Evolutionary conservation across 345 rosid genomes (phyloP), one percentile per base, ranked within the genome.

Genomic region (Gossypium australe): DNA sequence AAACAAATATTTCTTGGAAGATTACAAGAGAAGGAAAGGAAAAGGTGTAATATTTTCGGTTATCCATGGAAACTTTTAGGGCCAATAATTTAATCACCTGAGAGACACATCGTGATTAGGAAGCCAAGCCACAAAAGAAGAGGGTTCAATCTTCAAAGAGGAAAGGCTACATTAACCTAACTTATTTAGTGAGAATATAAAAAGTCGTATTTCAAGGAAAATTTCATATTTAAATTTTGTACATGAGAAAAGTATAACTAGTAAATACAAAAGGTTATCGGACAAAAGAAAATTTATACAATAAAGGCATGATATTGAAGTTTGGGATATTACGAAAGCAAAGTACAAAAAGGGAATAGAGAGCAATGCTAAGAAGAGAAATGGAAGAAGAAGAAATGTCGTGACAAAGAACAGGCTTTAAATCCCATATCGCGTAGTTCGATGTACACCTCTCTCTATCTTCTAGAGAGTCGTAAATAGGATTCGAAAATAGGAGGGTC

Each of bases 401-500:
- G 84, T 81, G 85, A 77, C 79, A 66, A 48, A 77, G 45, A 52
- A 75, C 86, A 80, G 86, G 82, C 83, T 76, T 78, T 79, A 80
- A 80, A 85, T 81, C 86, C 70, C 77, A 79, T 34, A 34, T 87
- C 86, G 78, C 88, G 82, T 74, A 57, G 76, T 78, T 79, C 86
- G 82, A 85, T 82, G 84, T 77, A 81, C 84, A 73, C 79, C 78
- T 76, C 41, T 60, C 41, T 34, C 41, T 34, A 66, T 73, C 72
- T 80, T 72, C 62, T 70, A 74, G 72, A 77, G 77, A 52, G 53
- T 68, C 79, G 45, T 82, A 83, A 87, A 83, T 73, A 80, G 78
- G 85, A 85, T 85, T 82, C 88, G 70, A 48, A 81, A 77, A 78
- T 75, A 48, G 76, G 78, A 73, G 76, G 27, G 80, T 43, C 41